These are phyloP conservation scores for Trichosporon inkin DNA, from an alignment of 1,284 basidiomycete species.

Conservation along the genomic window DNA sequence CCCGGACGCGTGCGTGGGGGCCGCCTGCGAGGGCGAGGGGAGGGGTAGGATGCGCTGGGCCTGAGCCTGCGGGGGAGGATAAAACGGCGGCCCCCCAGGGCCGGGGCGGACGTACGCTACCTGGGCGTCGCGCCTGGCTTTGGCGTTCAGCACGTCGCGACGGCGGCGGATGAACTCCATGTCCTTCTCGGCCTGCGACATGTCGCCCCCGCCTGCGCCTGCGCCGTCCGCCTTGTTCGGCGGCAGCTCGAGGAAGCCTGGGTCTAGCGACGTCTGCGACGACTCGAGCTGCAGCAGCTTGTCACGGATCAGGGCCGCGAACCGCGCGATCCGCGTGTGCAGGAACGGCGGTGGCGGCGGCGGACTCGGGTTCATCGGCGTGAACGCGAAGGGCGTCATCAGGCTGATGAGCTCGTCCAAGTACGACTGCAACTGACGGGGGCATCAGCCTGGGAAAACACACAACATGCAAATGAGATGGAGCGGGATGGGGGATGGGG, in stretches of 20 bases:
- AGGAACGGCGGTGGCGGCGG: conserved; percentile 34
- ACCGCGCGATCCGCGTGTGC: conserved; percentile 31
- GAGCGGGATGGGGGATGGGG: neutral
- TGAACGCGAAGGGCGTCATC: conserved; percentile 28
- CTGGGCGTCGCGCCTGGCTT: conserved; percentile 20
- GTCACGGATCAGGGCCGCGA: conserved; percentile 29
- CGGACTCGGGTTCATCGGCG: conserved; percentile 21
- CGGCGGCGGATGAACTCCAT: conserved; percentile 44
- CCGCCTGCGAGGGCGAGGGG: no score
- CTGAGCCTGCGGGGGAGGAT: neutral
- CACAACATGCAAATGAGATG: no score
- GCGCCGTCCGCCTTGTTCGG: conserved; percentile 16
- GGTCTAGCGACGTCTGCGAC: conserved; percentile 25
- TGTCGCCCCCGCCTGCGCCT: neutral
- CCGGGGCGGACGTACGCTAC: neutral
- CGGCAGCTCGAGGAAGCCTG: conserved; percentile 19
- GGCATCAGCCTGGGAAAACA: no score
- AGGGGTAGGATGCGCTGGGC: conserved; percentile 3
- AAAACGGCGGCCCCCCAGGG: neutral
- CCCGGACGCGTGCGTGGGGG: no score
- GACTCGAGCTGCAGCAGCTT: conserved; percentile 27
- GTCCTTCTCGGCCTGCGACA: conserved; percentile 39
- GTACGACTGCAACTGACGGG: conserved; percentile 32
- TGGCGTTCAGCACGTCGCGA: conserved; percentile 37
- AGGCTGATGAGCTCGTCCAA: conserved; percentile 31